Conservation (phyloP, 2,329 filamentous ascomycete species). For the Nemania diffusa region DNA sequence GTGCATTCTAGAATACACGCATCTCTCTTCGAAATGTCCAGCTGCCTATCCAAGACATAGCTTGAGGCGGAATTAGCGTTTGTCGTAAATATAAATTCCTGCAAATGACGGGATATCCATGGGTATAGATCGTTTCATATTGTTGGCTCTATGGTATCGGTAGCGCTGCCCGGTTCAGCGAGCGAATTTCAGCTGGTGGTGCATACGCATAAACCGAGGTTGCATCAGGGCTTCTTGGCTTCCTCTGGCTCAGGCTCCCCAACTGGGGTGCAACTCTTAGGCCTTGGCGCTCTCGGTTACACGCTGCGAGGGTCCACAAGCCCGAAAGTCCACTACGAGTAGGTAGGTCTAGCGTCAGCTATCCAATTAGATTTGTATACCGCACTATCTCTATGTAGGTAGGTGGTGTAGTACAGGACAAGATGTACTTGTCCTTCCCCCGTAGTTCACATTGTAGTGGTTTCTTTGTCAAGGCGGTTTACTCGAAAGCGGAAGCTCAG, state of each 20-base stretch:
- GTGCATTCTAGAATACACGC: background rate
- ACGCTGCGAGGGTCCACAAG: background rate
- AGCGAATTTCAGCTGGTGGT: constrained; percentile 5
- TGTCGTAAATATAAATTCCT: background rate
- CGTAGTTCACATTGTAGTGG: constrained; percentile 8
- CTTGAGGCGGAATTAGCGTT: background rate
- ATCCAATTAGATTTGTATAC: constrained; percentile 1
- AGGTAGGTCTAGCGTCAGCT: background rate
- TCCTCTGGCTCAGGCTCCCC: no score
- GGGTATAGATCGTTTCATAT: background rate
- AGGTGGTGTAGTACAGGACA: background rate
- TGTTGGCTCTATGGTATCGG: background rate
- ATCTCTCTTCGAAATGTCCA: background rate
- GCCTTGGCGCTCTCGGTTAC: constrained; percentile 21
- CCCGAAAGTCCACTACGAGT: background rate
- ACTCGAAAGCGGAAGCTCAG: constrained; percentile 32
- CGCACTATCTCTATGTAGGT: background rate
- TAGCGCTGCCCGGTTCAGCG: background rate
- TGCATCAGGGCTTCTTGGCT: constrained; percentile 23
- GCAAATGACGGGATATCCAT: background rate
- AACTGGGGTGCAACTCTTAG: background rate
- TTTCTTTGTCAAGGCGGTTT: constrained; percentile 2
- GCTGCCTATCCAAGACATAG: background rate
- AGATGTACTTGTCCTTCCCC: background rate
- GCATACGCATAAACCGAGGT: background rate